phyloP scores from a whole-genome alignment of 2,329 filamentous ascomycete species.

The Apiospora arundinis region DNA sequence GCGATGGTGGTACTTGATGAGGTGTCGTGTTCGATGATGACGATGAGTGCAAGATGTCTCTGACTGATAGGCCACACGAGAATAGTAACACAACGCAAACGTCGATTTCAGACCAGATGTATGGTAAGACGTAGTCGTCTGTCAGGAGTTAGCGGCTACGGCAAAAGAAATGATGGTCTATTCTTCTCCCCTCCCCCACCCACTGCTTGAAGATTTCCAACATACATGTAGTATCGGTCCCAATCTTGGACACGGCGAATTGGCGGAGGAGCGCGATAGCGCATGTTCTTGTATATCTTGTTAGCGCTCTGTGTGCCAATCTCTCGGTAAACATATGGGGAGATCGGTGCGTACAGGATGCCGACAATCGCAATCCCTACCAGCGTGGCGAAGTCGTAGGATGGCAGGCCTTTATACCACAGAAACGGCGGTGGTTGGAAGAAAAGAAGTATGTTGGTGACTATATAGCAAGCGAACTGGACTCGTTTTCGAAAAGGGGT shows the following conservation, averaged over 20 bases:
- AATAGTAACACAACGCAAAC: conserved; percentile 41
- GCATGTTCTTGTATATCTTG: background rate
- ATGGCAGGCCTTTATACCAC: background rate
- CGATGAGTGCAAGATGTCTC: conserved; percentile 17
- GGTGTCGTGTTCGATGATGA: background rate
- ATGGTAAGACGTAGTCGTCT: conserved; percentile 36
- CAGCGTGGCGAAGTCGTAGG: background rate
- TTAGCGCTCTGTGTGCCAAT: background rate
- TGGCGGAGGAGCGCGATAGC: background rate
- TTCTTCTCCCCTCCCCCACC: background rate
- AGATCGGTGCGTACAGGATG: background rate
- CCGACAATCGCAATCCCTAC: background rate
- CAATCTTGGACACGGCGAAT: background rate
- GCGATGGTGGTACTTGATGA: background rate
- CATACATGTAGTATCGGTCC: conserved; percentile 29
- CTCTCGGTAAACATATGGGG: background rate
- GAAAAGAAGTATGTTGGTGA: conserved; percentile 27
- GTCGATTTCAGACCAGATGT: conserved; percentile 42
- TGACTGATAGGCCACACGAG: conserved; percentile 41
- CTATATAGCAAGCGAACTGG: conserved; percentile 34
- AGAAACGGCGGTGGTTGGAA: background rate
- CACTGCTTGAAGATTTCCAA: background rate
- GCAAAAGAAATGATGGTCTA: too few species aligned
- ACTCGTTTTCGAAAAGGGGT: background rate
- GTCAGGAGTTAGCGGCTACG: conserved; percentile 20